phyloP scores from a whole-genome alignment of 2,329 filamentous ascomycete species.

The Epichloe aotearoae region DNA sequence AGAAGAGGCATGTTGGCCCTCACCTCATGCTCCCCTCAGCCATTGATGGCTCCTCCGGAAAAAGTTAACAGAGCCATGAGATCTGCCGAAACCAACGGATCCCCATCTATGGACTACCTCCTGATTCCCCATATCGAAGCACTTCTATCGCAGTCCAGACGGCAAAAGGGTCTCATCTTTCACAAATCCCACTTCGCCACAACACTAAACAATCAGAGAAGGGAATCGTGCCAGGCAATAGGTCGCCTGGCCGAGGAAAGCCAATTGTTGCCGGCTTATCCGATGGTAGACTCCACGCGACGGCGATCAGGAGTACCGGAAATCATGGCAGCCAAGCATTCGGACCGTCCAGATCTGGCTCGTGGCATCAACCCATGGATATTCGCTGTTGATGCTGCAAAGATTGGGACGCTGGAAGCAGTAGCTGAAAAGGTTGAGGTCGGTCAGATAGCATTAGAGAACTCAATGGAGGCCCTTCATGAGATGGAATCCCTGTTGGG shows the following conservation, averaged over 20 bases:
- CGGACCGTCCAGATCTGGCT: conserved; percentile 26
- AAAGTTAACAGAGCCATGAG: conserved; percentile 3
- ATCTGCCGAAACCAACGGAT: conserved; percentile 7
- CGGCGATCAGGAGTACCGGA: conserved; percentile 30
- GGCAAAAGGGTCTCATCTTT: conserved; percentile 42
- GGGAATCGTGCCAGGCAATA: conserved; percentile 36
- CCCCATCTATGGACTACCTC: conserved; percentile 25
- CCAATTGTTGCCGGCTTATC: conserved; percentile 42
- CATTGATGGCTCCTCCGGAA: conserved; percentile 9
- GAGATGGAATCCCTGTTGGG: conserved; percentile 38
- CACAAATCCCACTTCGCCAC: conserved; percentile 45
- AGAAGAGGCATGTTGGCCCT: conserved; percentile 35
- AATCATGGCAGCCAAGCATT: conserved; percentile 23
- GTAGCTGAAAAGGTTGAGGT: conserved; percentile 47
- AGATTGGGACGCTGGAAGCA: conserved; percentile 42
- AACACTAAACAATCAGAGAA: conserved; percentile 35
- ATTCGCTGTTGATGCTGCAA: conserved; percentile 45
- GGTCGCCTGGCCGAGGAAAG: conserved; percentile 47
- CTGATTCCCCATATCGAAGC: conserved; percentile 43
- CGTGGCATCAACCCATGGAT: conserved; percentile 43
- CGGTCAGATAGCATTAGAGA: conserved; percentile 42
- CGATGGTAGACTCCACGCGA: conserved; percentile 24
- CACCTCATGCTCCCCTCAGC: conserved; percentile 19
- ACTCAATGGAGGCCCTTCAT: conserved; percentile 34
- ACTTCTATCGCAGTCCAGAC: conserved; percentile 37